These are phyloP conservation scores for Aspergillus affinis DNA, from an alignment of 495 filamentous ascomycete genomes.

Conservation along the genomic window DNA sequence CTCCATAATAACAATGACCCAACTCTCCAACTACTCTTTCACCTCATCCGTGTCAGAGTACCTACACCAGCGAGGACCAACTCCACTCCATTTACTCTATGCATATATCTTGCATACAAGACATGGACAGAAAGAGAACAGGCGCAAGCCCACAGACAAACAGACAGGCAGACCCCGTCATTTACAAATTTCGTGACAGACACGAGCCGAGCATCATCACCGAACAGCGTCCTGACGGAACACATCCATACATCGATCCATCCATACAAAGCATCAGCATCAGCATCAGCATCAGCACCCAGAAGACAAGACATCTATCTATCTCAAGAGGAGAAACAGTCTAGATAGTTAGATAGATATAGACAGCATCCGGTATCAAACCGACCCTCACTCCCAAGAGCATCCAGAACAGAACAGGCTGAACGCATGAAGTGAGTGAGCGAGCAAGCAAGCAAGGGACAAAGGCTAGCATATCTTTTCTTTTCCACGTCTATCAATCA, in stretches of 20 bases:
- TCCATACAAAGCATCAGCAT: no score
- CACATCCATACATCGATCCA: no score
- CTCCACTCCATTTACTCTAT: background rate
- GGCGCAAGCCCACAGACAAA: background rate
- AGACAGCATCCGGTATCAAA: background rate
- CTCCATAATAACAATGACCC: background rate
- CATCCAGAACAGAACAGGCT: background rate
- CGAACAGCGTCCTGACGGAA: no score
- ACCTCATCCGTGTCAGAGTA: background rate
- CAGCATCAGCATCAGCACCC: no score
- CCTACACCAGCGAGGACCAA: background rate
- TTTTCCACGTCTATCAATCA: no score
- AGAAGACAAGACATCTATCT: conserved; percentile 3
- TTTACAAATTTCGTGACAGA: background rate
- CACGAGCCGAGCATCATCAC: background rate
- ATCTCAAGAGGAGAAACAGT: conserved; percentile 1
- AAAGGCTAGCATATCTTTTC: no score
- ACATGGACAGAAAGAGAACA: background rate
- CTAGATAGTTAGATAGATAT: background rate
- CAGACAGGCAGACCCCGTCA: background rate
- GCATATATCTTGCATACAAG: background rate
- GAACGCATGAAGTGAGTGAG: no score
- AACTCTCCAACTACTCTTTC: background rate
- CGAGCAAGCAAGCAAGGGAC: no score
- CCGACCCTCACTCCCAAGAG: no score